These are phyloP conservation scores for Angomonas deanei DNA, from an alignment of 208 protist genomes.

Conservation along the genomic window DNA sequence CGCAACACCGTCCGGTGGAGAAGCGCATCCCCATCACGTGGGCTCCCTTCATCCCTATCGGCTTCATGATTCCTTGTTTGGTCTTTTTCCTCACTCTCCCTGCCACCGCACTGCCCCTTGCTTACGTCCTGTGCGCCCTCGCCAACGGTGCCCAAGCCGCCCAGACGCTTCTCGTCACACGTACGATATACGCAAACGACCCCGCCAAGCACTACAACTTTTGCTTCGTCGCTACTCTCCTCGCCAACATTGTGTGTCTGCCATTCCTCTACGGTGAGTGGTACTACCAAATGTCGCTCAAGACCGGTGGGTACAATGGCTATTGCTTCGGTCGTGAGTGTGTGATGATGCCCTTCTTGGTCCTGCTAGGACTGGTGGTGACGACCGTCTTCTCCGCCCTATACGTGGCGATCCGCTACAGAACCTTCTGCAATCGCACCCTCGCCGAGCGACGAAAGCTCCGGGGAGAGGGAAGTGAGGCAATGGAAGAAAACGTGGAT, in stretches of 20 bases:
- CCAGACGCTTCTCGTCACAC: slow-evolving; percentile 19
- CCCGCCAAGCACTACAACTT: slow-evolving; percentile 32
- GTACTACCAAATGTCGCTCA: too few relatives aligned
- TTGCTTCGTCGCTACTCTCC: slow-evolving; percentile 8
- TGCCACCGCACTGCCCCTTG: slow-evolving; percentile 13
- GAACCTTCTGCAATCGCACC: not conserved
- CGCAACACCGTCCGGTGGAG: slow-evolving; percentile 19
- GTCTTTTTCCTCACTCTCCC: slow-evolving; percentile 17
- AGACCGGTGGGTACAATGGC: too few relatives aligned
- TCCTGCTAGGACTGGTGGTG: slow-evolving; percentile 5
- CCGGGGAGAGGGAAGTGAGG: too few relatives aligned
- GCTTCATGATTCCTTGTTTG: slow-evolving; percentile 9
- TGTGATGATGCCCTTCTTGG: slow-evolving; percentile 10
- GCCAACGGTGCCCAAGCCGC: slow-evolving; percentile 24
- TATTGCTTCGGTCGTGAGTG: slow-evolving; percentile 5
- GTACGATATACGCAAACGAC: slow-evolving; percentile 30
- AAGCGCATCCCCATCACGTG: slow-evolving; percentile 31
- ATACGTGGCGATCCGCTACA: slow-evolving; percentile 5
- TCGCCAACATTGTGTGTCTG: slow-evolving; percentile 17
- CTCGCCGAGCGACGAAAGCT: slow-evolving; percentile 18
- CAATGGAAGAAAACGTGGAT: too few relatives aligned
- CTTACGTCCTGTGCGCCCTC: slow-evolving; percentile 20
- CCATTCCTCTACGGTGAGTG: slow-evolving; percentile 27
- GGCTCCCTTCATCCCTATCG: slow-evolving; percentile 12
- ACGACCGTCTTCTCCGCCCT: not conserved